Percentiles rank a stretch among this genome's conserved stretches.
Conservation (phyloP, 495 filamentous ascomycete genomes). For the Penicillium tannophilum region DNA sequence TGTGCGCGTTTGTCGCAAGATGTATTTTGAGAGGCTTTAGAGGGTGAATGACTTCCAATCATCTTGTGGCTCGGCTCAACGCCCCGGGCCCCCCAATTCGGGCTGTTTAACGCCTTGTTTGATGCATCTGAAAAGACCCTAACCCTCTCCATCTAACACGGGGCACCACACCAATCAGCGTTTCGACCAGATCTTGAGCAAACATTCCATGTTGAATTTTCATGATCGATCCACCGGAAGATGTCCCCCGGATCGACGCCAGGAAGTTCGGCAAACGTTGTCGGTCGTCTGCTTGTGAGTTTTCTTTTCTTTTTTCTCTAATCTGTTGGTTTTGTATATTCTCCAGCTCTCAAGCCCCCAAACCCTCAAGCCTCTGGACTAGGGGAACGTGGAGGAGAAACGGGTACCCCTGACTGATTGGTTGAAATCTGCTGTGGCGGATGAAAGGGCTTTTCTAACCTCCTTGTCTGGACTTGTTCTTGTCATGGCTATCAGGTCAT, state of each 20-base stretch:
- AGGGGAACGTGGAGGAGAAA: constrained; percentile 3
- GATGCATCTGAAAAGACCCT: constrained; percentile 12
- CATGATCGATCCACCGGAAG: constrained; percentile 20
- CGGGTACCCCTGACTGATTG: not conserved
- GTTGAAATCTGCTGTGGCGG: constrained; percentile 15
- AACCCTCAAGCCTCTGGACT: not conserved
- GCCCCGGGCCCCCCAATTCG: constrained; percentile 21
- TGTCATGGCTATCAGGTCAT: constrained; percentile 35
- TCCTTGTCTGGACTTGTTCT: constrained; percentile 22
- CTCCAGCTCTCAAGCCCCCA: not conserved
- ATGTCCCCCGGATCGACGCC: constrained; percentile 22
- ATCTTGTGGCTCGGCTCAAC: constrained; percentile 14
- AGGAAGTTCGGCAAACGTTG: constrained; percentile 32
- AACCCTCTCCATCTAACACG: constrained; percentile 2
- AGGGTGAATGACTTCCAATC: constrained; percentile 2
- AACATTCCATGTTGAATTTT: constrained; percentile 27
- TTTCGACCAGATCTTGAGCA: constrained; percentile 22
- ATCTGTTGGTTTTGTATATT: not conserved
- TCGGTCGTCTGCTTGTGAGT: constrained; percentile 8
- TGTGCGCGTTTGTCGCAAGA: constrained; percentile 9
- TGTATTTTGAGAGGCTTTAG: not conserved
- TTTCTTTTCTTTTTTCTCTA: not conserved
- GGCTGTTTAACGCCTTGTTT: constrained; percentile 25
- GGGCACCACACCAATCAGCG: constrained; percentile 31
- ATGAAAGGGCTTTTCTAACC: constrained; percentile 17